Percentiles rank a stretch among this genome's conserved stretches.
phyloP scores from a whole-genome alignment of 2,329 filamentous ascomycete genomes.

The Colletotrichum trifolii region DNA sequence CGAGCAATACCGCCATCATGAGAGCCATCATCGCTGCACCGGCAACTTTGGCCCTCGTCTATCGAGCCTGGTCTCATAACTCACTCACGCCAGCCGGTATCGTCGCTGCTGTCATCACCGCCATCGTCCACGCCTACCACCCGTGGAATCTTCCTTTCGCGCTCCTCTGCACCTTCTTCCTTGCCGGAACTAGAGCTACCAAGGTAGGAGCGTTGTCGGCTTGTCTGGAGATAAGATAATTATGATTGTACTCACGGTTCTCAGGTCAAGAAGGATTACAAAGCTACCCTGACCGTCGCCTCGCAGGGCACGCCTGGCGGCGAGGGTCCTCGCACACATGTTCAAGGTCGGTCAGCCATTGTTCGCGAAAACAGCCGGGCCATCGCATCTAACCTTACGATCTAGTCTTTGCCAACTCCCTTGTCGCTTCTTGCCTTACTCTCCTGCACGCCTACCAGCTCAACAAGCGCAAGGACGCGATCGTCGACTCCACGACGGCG shows the following conservation, averaged over 20 bases:
- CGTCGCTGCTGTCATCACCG: conserved; percentile 45
- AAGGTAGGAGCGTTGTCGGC: conserved; percentile 66
- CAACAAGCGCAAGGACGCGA: conserved; percentile 55
- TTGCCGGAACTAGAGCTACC: conserved; percentile 84
- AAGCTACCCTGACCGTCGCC: conserved; percentile 82
- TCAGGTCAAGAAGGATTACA: conserved; percentile 87
- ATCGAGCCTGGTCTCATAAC: conserved; percentile 76
- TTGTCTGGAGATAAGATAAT: neutral
- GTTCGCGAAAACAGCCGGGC: neutral
- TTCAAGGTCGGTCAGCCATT: conserved; percentile 69
- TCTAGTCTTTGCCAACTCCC: conserved; percentile 84
- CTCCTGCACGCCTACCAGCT: conserved; percentile 72
- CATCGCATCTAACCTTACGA: neutral
- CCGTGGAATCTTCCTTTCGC: conserved; percentile 94
- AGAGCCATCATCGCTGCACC: conserved; percentile 68
- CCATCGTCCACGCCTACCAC: conserved; percentile 80
- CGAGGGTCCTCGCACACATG: conserved; percentile 83
- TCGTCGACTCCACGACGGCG: conserved; percentile 46
- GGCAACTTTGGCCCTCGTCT: conserved; percentile 69
- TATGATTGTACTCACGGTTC: conserved; percentile 31
- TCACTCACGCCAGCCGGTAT: conserved; percentile 64
- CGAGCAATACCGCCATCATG: conserved; percentile 53
- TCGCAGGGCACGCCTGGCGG: conserved; percentile 79
- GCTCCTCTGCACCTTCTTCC: conserved; percentile 85
- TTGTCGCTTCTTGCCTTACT: conserved; percentile 75